Evolutionary conservation across 768 basidiomycete species (phyloP), one percentile per base, ranked within the genome.

Genomic region (Hygrophorus pudorinus): DNA sequence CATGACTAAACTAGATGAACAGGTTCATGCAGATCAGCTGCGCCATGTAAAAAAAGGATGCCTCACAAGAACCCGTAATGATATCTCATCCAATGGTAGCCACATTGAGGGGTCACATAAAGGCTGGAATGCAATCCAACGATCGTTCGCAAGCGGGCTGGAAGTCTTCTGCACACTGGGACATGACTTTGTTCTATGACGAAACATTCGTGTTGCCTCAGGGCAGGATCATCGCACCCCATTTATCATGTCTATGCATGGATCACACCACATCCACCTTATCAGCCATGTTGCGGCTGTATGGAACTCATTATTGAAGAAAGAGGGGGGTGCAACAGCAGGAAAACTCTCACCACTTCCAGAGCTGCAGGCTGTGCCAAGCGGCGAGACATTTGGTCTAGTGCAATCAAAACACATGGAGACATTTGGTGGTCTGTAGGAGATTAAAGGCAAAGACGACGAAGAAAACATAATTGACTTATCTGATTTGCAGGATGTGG

Each of bases 81-180:
- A 57, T 32, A 46, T 61, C 4, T 30, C 27, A 0, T 45, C 56
- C 0, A 54, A 63, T 35, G 55, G 62, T 0, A 61, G 58, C 12
- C 53, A 48, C 1, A 61, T 63, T 9, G 55, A 63, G 20, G 58
- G 55, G 0, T 52, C 45, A 1, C 59, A 61, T 42, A 62, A 61
- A 32, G 55, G 48, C 0, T 62, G 57, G 59, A 62, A 62, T 28
- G 21, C 41, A 2, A 20, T 62, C 0, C 48, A 52, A 39, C 40
- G 51, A 0, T 38, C 51, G 1, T 40, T 50, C 11, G 50, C 62
- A 0, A 56, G 58, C 21, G 56, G 61, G 1, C 32, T 64, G 0
- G 48, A 38, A 2, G 42, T 52, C 10, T 41, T 62, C 10, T 10
- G 31, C 0, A 33, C 42, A 0, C 53, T 61, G 0, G n/a, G 46